A percentile compares a stretch with the other conserved stretches of the same genome.
Evolutionary conservation across 2,329 filamentous ascomycete genomes (phyloP).

Genomic region (Colletotrichum sidae): DNA sequence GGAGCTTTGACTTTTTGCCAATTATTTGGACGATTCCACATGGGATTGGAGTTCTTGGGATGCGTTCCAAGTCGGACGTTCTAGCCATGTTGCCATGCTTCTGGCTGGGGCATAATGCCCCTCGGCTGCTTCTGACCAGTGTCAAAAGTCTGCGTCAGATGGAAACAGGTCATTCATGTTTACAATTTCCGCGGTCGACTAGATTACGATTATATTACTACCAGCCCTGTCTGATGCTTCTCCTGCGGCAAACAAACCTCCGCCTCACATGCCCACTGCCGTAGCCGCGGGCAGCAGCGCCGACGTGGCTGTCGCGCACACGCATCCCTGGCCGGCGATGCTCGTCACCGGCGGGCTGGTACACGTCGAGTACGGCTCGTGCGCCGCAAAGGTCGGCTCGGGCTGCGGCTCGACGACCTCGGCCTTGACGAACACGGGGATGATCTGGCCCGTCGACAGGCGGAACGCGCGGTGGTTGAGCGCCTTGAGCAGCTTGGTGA

Average conservation of each 20-base stretch:
- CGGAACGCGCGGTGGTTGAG: slow-evolving; percentile 71
- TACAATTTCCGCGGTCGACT: not conserved
- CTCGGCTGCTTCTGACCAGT: too few species aligned
- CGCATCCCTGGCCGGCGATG: slow-evolving; percentile 53
- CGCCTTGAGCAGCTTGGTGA: slow-evolving; percentile 62
- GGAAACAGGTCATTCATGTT: too few species aligned
- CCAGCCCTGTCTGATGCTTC: not conserved
- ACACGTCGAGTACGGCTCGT: slow-evolving; percentile 57
- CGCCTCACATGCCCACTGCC: slow-evolving; percentile 38
- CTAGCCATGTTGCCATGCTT: too few species aligned
- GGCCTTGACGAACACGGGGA: slow-evolving; percentile 75
- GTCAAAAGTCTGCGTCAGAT: too few species aligned
- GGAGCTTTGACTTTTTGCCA: not conserved
- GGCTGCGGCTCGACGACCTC: slow-evolving; percentile 52
- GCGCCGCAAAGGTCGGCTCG: slow-evolving; percentile 49
- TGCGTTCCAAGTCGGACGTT: not conserved
- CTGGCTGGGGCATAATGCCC: too few species aligned
- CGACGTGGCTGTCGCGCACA: slow-evolving; percentile 48
- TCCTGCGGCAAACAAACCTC: too few species aligned
- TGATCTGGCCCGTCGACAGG: slow-evolving; percentile 74
- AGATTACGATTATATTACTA: slow-evolving; percentile 26
- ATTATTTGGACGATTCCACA: not conserved
- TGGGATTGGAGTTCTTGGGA: not conserved
- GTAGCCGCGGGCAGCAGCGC: slow-evolving; percentile 30
- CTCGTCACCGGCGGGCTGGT: slow-evolving; percentile 57